These are phyloP conservation scores for Thalassiosira livingstoniorum DNA, from an alignment of 352 stramenopile genomes.

Conservation along the genomic window DNA sequence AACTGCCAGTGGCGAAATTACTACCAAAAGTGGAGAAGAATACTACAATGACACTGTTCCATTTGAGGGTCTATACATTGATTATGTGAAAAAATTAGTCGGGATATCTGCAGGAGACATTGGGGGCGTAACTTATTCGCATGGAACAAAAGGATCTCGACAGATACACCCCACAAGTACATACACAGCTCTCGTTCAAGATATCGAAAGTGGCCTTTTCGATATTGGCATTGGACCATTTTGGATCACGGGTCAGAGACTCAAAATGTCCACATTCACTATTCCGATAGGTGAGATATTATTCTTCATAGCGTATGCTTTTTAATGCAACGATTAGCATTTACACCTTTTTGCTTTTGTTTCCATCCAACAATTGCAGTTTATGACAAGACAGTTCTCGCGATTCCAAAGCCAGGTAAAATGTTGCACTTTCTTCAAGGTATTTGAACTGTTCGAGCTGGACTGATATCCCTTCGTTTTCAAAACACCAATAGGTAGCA, in stretches of 20 bases:
- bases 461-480: too few species aligned
- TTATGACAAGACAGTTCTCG: slow-evolving; percentile 53
- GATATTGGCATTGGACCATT: slow-evolving; percentile 48
- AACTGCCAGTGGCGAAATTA: slow-evolving; percentile 4
- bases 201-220: slow-evolving; percentile 5
- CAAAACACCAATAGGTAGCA: too few species aligned
- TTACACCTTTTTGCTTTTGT: not conserved
- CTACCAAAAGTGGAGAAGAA: not conserved
- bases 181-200: slow-evolving; percentile 32
- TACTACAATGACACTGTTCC: slow-evolving; percentile 30
- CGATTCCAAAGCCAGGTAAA: slow-evolving; percentile 31
- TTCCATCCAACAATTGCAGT: not conserved
- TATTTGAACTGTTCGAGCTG: too few species aligned
- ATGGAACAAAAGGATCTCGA: slow-evolving; percentile 16
- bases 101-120: slow-evolving; percentile 47
- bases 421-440: too few species aligned
- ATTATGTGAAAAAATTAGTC: slow-evolving; percentile 28
- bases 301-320: not conserved
- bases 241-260: slow-evolving; percentile 42
- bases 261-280: slow-evolving; percentile 37
- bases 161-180: slow-evolving; percentile 15
- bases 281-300: slow-evolving; percentile 10
- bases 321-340: not conserved
- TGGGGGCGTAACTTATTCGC: slow-evolving; percentile 28
- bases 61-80: slow-evolving; percentile 33